A percentile compares a stretch with the other conserved stretches of the same genome.
Evolutionary conservation across 1,139 yeast genomes (phyloP).

Genomic region (Hyphopichia khmerensis): DNA sequence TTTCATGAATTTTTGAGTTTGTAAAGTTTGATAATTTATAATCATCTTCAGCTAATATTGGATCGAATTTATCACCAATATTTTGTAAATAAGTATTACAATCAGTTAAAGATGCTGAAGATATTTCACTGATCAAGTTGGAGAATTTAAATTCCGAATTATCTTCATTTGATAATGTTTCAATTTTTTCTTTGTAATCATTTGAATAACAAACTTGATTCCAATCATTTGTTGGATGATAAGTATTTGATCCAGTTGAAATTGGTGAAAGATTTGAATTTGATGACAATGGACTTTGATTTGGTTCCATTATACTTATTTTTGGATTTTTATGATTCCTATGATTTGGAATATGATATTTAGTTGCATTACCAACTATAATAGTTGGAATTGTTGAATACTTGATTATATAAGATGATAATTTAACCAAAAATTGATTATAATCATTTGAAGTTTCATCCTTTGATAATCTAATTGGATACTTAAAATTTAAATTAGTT

Average conservation of each 20-base stretch:
- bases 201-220: neutral
- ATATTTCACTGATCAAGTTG: neutral
- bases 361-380: constrained; percentile 31
- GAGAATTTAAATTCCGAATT: neutral
- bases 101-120: neutral
- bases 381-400: constrained; percentile 44
- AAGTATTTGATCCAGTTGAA: neutral
- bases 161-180: neutral
- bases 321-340: neutral
- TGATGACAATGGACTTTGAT: neutral
- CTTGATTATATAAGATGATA: constrained; percentile 40
- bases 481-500: constrained; percentile 43
- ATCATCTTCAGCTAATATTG: neutral
- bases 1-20: constrained; percentile 1
- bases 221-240: neutral
- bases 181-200: constrained; percentile 3
- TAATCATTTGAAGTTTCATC: neutral
- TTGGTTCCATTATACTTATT: constrained; percentile 2
- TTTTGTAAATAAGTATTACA: neutral
- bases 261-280: neutral
- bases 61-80: neutral
- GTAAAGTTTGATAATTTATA: neutral
- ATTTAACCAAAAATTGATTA: constrained; percentile 29
- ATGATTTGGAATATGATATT: neutral
- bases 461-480: constrained; percentile 32